A percentile compares a stretch with the other conserved stretches of the same genome.
phyloP scores from a whole-genome alignment of 2,329 filamentous ascomycete genomes.

The Mycosphaerella sp. region DNA sequence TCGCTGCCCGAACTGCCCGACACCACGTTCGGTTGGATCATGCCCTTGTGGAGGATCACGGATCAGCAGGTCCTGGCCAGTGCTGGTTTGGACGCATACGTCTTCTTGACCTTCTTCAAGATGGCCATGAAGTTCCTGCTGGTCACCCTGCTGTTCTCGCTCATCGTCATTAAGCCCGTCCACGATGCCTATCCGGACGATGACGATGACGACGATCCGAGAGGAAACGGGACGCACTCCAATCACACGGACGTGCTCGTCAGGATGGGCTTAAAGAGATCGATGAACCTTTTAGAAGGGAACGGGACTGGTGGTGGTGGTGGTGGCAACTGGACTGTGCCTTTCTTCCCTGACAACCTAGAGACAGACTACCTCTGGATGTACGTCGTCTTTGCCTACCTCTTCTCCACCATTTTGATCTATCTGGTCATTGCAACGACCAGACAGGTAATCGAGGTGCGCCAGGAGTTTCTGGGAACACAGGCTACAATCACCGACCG shows the following conservation, averaged over 20 bases:
- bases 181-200: conserved; percentile 60
- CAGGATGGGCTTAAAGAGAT: conserved; percentile 7
- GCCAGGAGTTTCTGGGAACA: conserved; percentile 86
- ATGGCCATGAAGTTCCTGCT: conserved; percentile 82
- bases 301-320: not conserved
- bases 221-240: conserved; percentile 14
- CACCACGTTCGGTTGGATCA: conserved; percentile 88
- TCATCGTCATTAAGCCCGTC: conserved; percentile 75
- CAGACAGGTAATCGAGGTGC: conserved; percentile 71
- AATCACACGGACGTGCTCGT: conserved; percentile 9
- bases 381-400: conserved; percentile 88
- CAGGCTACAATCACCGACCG: conserved; percentile 95
- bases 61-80: conserved; percentile 86
- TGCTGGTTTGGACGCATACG: conserved; percentile 90
- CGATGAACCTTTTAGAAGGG: conserved; percentile 14
- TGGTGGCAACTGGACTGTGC: conserved; percentile 10
- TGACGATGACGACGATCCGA: conserved; percentile 23
- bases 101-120: conserved; percentile 93
- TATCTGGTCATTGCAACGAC: conserved; percentile 82
- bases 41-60: conserved; percentile 72
- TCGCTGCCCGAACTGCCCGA: conserved; percentile 70
- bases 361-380: conserved; percentile 71
- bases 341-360: conserved; percentile 22
- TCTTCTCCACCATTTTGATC: conserved; percentile 76
- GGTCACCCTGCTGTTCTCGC: conserved; percentile 73